Percentiles rank a stretch among this genome's conserved stretches.
These are phyloP conservation scores for Nakataea oryzae DNA, from an alignment of 2,329 filamentous ascomycete genomes.

Conservation along the genomic window DNA sequence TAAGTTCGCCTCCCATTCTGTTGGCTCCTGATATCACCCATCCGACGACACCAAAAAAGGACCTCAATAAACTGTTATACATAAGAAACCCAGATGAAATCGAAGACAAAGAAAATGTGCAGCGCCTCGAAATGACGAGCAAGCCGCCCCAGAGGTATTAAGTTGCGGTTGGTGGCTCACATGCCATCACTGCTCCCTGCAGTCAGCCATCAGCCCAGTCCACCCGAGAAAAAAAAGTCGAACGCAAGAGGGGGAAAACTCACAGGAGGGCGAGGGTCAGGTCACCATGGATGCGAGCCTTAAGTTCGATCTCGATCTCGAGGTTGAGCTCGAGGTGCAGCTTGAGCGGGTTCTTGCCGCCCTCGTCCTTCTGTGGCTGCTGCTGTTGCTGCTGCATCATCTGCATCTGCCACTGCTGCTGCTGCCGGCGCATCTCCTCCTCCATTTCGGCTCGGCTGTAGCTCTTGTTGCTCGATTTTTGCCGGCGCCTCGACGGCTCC, in stretches of 20 bases:
- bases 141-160: background rate
- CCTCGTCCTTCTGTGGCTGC: constrained; percentile 22
- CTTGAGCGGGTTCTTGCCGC: constrained; percentile 51
- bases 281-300: constrained; percentile 71
- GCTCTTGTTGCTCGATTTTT: constrained; percentile 11
- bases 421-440: constrained; percentile 11
- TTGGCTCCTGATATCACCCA: background rate
- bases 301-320: constrained; percentile 70
- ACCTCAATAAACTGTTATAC: background rate
- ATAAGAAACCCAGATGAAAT: background rate
- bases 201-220: constrained; percentile 1
- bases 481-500: constrained; percentile 11
- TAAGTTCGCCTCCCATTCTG: background rate
- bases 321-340: constrained; percentile 65
- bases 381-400: constrained; percentile 19
- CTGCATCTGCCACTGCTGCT: constrained; percentile 17
- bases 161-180: background rate
- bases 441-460: constrained; percentile 7
- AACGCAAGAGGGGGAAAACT: constrained; percentile 11
- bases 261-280: constrained; percentile 64
- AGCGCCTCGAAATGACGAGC: background rate
- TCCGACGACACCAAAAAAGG: background rate
- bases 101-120: background rate
- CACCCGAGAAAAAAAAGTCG: background rate
- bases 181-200: constrained; percentile 5